These are phyloP conservation scores for Dendrobium officinale DNA, from an alignment of 106 monocot genomes.

Conservation along the genomic window DNA sequence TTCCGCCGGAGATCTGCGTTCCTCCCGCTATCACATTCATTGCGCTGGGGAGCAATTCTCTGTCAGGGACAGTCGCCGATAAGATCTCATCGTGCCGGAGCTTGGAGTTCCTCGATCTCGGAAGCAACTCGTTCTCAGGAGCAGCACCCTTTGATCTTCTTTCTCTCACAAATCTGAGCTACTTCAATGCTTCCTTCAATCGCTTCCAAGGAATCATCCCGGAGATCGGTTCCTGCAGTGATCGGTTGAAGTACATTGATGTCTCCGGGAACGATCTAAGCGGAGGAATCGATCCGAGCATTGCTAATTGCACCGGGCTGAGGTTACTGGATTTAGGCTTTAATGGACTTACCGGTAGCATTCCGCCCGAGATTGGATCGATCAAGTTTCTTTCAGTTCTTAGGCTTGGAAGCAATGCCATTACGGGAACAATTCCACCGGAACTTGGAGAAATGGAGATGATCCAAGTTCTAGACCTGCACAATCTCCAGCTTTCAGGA, in stretches of 20 bases:
- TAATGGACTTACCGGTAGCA: constrained; percentile 51
- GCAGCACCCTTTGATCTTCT: constrained; percentile 56
- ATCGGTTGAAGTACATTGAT: constrained; percentile 47
- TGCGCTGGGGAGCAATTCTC: constrained; percentile 59
- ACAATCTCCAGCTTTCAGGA: constrained; percentile 56
- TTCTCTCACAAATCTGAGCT: constrained; percentile 49
- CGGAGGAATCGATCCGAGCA: constrained; percentile 42
- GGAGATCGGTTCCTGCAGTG: constrained; percentile 35
- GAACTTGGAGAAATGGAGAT: constrained; percentile 48
- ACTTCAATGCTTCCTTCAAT: constrained; percentile 76
- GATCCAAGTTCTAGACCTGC: constrained; percentile 57
- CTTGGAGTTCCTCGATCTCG: constrained; percentile 64
- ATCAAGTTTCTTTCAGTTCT: constrained; percentile 59
- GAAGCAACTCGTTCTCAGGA: constrained; percentile 65
- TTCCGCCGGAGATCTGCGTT: constrained; percentile 59
- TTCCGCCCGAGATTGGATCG: constrained; percentile 47
- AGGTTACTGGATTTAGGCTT: constrained; percentile 50
- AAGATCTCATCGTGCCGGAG: constrained; percentile 48
- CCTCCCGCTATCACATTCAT: constrained; percentile 50
- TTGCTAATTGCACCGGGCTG: constrained; percentile 44
- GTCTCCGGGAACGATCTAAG: constrained; percentile 47
- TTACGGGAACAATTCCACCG: constrained; percentile 49
- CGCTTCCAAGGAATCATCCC: constrained; percentile 48
- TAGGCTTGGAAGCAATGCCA: constrained; percentile 42
- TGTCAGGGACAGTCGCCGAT: constrained; percentile 52